A percentile compares a stretch with the other conserved stretches of the same genome.
Conservation (phyloP, 2,329 filamentous ascomycete genomes). For the Fusarium staphyleae region DNA sequence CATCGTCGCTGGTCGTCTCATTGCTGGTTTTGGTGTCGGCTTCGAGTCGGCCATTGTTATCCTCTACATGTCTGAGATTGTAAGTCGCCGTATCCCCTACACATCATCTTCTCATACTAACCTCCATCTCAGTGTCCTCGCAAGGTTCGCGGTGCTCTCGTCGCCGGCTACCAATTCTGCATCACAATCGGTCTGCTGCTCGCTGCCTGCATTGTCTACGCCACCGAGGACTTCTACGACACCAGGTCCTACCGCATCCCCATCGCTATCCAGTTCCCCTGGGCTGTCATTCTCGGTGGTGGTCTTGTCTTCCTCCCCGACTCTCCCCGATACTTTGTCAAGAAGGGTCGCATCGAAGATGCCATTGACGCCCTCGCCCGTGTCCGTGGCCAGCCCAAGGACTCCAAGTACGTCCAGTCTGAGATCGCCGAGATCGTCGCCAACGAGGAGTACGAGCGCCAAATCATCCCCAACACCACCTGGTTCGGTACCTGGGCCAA, state of each 20-base stretch:
- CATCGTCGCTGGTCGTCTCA: conserved; percentile 35
- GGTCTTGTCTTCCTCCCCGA: conserved; percentile 35
- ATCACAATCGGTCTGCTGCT: conserved; percentile 34
- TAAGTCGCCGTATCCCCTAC: conserved; percentile 70
- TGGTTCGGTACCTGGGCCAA: conserved; percentile 32
- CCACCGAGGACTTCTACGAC: conserved; percentile 19
- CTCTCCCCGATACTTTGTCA: conserved; percentile 34
- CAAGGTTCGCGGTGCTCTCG: conserved; percentile 31
- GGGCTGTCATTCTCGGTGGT: conserved; percentile 31
- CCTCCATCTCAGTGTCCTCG: conserved; percentile 22
- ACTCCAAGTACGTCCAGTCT: conserved; percentile 34
- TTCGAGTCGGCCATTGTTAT: conserved; percentile 38
- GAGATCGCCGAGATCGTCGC: conserved; percentile 64
- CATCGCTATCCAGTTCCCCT: conserved; percentile 32
- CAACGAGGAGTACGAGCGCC: conserved; percentile 83
- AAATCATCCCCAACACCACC: conserved; percentile 23
- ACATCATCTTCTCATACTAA: conserved; percentile 45
- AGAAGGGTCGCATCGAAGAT: conserved; percentile 28
- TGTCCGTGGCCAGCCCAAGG: conserved; percentile 31
- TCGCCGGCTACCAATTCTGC: conserved; percentile 37
- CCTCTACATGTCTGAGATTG: conserved; percentile 39
- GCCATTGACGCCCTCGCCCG: conserved; percentile 24
- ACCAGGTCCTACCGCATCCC: conserved; percentile 30
- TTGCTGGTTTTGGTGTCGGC: conserved; percentile 34
- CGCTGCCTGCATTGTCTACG: conserved; percentile 31